Percentiles rank a stretch among this genome's conserved stretches.
phyloP scores from a whole-genome alignment of 495 filamentous ascomycete species.

The Penicillium lagena region DNA sequence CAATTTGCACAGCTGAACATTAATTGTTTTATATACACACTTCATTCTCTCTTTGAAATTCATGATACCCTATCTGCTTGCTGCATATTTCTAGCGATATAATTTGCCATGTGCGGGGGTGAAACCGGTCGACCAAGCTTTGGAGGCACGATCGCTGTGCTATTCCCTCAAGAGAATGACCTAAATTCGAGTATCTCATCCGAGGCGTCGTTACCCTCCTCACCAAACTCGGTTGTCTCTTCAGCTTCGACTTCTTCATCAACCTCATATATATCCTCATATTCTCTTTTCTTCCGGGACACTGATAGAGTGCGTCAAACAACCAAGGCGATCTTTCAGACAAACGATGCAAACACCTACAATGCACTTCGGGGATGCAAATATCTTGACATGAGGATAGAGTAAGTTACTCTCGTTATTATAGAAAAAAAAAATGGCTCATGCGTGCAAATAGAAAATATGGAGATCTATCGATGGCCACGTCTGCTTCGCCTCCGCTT shows the following conservation, averaged over 20 bases:
- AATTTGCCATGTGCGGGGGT: conserved; percentile 15
- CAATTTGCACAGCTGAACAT: no score
- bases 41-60: no score
- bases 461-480: conserved; percentile 25
- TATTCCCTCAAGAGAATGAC: conserved; percentile 14
- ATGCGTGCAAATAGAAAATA: conserved; percentile 16
- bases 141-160: conserved; percentile 21
- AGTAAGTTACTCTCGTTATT: conserved; percentile 17
- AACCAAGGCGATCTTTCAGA: conserved; percentile 25
- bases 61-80: neutral
- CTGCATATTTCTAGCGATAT: neutral
- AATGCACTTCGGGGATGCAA: conserved; percentile 4
- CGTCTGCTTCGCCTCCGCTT: conserved; percentile 6
- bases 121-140: conserved; percentile 14
- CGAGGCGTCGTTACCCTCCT: conserved; percentile 23
- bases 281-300: conserved; percentile 31
- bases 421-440: neutral
- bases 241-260: conserved; percentile 9
- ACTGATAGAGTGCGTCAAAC: conserved; percentile 3
- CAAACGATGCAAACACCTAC: conserved; percentile 18
- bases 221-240: conserved; percentile 13
- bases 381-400: conserved; percentile 27
- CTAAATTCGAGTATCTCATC: conserved; percentile 8
- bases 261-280: conserved; percentile 16
- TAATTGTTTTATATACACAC: no score